Evolutionary conservation across 306 rosid genomes (phyloP), one percentile per base, ranked within the genome.

Genomic region (Pachyrhizus erosus): DNA sequence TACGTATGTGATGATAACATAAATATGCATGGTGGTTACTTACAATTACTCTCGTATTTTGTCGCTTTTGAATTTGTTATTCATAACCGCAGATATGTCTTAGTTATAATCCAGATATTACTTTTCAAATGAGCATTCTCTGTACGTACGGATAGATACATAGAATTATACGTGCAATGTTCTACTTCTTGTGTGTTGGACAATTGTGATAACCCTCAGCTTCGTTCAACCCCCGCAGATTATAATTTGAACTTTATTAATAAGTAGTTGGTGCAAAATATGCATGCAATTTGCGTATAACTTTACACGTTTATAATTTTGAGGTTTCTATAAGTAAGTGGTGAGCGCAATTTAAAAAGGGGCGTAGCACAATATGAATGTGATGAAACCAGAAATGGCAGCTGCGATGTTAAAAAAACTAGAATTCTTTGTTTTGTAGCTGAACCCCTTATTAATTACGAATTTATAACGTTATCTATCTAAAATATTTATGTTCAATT

Each of bases 221-320:
- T 77, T 24, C 46, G 17, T 62, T 49, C 70, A 14, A 18, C 29
- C 31, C 73, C n/a, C 46, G 42, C 70, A 46, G 46, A 15, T 58
- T 46, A 29, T 3, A 68, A 46, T 39, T 51, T 76, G 70, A 70
- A 29, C 57, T 49, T 51, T 58, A 29, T 42, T 71, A 67, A 20
- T 78, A 51, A 39, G 66, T 65, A 43, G 52, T 74, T 68, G 52
- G 17, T 73, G 55, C 42, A 62, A 14, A 61, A 70, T 68, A 68
- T 69, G 76, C 80, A 55, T 86, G 80, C 64, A 76, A 76, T 15
- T 7, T 18, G 80, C 15, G n/a, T 17, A 60, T 27, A 27, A 73
- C 78, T 83, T 87, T 70, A 79, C 84, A 70, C 73, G 70, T 75
- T 83, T 52, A 55, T 34, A 5, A 69, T n/a, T 58, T 86, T 40